Percentiles rank a stretch among this genome's conserved stretches.
Conservation (phyloP, 129 eudicot species). For the Chrysanthemum seticuspe region DNA sequence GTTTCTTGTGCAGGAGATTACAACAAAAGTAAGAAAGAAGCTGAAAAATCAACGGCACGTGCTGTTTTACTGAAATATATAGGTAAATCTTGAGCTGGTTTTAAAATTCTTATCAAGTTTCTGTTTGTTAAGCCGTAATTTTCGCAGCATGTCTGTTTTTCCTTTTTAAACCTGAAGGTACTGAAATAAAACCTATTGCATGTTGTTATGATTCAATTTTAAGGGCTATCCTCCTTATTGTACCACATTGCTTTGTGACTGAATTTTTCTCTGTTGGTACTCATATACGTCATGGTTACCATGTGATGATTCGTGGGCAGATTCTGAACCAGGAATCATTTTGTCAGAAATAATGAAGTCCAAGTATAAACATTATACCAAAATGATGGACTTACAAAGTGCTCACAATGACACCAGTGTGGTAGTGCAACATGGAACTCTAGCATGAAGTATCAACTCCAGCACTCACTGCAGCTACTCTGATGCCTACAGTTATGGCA, state of each 20-base stretch:
- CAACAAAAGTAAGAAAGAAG: conserved; percentile 19
- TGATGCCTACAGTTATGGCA: conserved; percentile 1
- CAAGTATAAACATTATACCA: conserved; percentile 30
- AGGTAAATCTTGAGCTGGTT: conserved; percentile 8
- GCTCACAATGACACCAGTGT: background rate
- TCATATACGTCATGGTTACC: too few species aligned
- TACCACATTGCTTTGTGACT: too few species aligned
- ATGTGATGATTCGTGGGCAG: conserved; percentile 24
- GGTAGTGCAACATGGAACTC: conserved; percentile 7
- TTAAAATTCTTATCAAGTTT: background rate
- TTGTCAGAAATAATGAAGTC: conserved; percentile 51
- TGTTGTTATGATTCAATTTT: too few species aligned
- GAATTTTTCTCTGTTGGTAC: too few species aligned
- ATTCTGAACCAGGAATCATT: conserved; percentile 33
- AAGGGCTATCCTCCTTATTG: too few species aligned
- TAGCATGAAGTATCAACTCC: background rate
- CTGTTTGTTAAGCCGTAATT: background rate
- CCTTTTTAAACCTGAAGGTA: too few species aligned
- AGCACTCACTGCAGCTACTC: background rate
- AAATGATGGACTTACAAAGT: conserved; percentile 11
- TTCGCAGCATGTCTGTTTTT: too few species aligned
- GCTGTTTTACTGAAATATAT: conserved; percentile 11
- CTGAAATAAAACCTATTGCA: too few species aligned
- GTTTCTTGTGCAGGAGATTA: conserved; percentile 19
- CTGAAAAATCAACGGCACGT: conserved; percentile 24